Evolutionary conservation across 2,329 filamentous ascomycete genomes (phyloP).

Genomic region (Diaporthe sp.): DNA sequence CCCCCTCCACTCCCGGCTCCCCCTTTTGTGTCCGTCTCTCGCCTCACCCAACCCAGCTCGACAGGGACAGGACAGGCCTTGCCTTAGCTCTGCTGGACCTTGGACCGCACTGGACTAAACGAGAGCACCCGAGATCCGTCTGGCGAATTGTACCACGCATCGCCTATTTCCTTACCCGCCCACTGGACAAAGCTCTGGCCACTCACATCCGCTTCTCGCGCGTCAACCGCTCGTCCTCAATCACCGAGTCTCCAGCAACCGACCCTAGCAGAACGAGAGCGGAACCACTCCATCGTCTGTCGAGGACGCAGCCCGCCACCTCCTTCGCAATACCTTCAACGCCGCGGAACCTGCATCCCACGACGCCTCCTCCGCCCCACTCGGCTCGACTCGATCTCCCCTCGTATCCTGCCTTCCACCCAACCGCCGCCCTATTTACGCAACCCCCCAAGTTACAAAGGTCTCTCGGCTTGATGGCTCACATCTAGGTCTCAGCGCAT

Average conservation of each 20-base stretch:
- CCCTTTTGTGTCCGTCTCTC: conserved; percentile 1
- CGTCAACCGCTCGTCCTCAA: conserved; percentile 45
- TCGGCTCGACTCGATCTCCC: conserved; percentile 10
- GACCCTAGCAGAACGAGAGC: conserved; percentile 6
- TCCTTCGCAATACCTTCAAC: conserved; percentile 3
- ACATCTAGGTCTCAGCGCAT: conserved; percentile 17
- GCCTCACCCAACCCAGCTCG: conserved; percentile 21
- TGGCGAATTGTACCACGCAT: conserved; percentile 53
- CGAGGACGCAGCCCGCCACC: not conserved
- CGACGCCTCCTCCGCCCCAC: not conserved
- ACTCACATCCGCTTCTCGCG: conserved; percentile 54
- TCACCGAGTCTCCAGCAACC: conserved; percentile 44
- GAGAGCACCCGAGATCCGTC: conserved; percentile 44
- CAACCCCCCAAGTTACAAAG: conserved; percentile 28
- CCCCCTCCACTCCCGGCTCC: not conserved
- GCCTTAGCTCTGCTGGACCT: conserved; percentile 7
- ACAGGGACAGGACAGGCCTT: not conserved
- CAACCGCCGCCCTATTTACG: not conserved
- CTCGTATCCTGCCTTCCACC: not conserved
- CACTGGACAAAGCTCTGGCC: conserved; percentile 51
- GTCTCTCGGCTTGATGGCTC: conserved; percentile 38
- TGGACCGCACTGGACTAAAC: conserved; percentile 10
- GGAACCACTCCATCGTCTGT: conserved; percentile 15
- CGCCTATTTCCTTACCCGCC: conserved; percentile 52
- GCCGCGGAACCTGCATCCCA: not conserved